Base-by-base conservation (phyloP, 805 yeast genomes). In the Spathaspora hagerdaliae region DNA sequence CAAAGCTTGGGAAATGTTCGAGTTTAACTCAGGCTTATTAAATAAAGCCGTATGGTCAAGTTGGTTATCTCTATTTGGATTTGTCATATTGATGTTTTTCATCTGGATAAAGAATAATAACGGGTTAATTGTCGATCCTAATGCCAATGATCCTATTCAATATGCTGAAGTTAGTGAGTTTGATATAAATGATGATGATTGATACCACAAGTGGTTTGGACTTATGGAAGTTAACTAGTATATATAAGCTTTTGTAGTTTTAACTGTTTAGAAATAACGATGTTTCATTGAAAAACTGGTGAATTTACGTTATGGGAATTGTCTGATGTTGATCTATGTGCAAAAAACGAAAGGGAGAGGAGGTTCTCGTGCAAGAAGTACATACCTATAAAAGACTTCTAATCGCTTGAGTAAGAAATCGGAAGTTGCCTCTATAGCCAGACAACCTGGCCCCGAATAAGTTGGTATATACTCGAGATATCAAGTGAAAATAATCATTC, bases 61-160 rank as follows among this genome's bases (percentile, higher is more conserved):
- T n/a, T 46, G 47, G 39, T 12, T 50, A 8, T 26, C 43, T 11
- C 38, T 48, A 36, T 50, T 57, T 39, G 9, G 47, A 10, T 27
- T 45, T 12, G 46, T 62, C 15, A 41, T 51, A 12, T 44, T 48
- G 27, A 35, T 64, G 12, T 65, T 56, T 46, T 51, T 46, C 42
- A 58, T 63, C 40, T 65, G 69, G 70, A 54, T 64, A 35, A 62
- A 52, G 40, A 60, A 58, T 34, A 64, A 63, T 47, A 54, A 55
- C 45, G 70, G 67, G 8, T 53, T 63, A 42, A 45, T 60, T 15
- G 44, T 60, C 13, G 64, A 63, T 40, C 50, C 50, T 12, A 41
- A 53, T 15, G 52, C 41, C 27, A 42, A 47, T 31, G 50, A 47
- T 35, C 44, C 41, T 12, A 35, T 42, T 27, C 53, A 43, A 31